Evolutionary conservation across 2,329 filamentous ascomycete genomes (phyloP).

Genomic region (Stagonosporopsis cucurbitacearum): DNA sequence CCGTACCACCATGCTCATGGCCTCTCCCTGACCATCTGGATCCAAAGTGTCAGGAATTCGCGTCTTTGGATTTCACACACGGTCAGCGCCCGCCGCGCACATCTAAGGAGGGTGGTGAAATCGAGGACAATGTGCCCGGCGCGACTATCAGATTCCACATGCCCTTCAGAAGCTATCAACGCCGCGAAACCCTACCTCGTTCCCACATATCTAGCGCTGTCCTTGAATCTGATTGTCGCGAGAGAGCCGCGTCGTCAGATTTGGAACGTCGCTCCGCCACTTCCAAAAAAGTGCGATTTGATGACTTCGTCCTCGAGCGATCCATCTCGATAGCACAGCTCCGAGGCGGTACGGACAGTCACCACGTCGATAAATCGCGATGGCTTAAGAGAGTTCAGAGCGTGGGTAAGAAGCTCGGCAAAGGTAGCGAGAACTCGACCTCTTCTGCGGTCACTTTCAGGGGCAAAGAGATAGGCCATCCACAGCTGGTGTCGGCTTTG

Average conservation of each 20-base stretch:
- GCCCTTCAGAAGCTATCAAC: not conserved
- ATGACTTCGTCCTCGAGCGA: not conserved
- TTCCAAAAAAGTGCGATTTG: not conserved
- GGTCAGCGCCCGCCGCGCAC: not conserved
- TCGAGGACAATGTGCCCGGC: not conserved
- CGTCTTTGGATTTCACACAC: not conserved
- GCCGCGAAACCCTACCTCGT: not conserved
- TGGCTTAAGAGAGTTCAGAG: not conserved
- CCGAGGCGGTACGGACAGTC: not conserved
- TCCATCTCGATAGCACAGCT: not conserved
- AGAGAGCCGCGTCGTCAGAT: not conserved
- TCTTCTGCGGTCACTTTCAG: not conserved
- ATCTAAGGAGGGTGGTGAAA: too few relatives aligned
- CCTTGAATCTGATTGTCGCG: too few relatives aligned
- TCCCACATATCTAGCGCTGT: not conserved
- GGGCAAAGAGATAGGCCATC: constrained; percentile 1
- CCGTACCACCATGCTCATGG: not conserved
- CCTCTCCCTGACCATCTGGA: not conserved
- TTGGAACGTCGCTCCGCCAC: not conserved
- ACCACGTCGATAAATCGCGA: not conserved
- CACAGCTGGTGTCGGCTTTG: not conserved
- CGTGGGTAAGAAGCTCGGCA: not conserved
- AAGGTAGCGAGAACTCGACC: not conserved
- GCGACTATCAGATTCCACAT: not conserved
- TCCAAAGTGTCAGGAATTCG: too few relatives aligned